These are phyloP conservation scores for Tillandsia fasciculata DNA, from an alignment of 176 grass and related monocot species.

Conservation along the genomic window DNA sequence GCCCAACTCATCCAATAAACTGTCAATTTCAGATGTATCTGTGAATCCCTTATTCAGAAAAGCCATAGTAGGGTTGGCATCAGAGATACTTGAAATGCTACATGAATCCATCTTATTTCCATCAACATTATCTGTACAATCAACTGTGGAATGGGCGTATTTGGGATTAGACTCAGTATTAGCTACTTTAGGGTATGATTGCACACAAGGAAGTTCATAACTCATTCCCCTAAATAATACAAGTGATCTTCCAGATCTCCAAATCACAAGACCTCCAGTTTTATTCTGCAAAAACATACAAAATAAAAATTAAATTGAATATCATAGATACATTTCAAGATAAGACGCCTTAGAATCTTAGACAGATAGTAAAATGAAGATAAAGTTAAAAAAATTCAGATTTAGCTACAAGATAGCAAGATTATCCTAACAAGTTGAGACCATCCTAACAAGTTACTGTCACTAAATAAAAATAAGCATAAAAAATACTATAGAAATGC, in stretches of 20 bases:
- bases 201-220: conserved; percentile 64
- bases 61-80: conserved; percentile 10
- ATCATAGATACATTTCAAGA: neutral
- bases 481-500: neutral
- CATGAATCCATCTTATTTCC: neutral
- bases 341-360: neutral
- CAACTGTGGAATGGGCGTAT: neutral
- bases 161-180: conserved; percentile 14
- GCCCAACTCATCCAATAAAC: conserved; percentile 76
- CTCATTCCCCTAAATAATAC: conserved; percentile 83
- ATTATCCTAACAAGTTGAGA: neutral
- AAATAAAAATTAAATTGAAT: conserved; percentile 1
- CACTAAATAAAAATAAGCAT: neutral
- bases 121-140: neutral
- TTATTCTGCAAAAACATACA: conserved; percentile 38
- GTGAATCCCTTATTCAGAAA: conserved; percentile 8
- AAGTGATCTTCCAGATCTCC: conserved; percentile 83
- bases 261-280: conserved; percentile 88
- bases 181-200: conserved; percentile 50
- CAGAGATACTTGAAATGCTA: conserved; percentile 14
- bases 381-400: neutral
- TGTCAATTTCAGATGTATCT: conserved; percentile 47
- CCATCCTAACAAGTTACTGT: neutral
- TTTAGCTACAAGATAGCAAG: neutral
- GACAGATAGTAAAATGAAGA: neutral